These are phyloP conservation scores for Moringa oleifera DNA, from an alignment of 345 rosid genomes.

Conservation along the genomic window DNA sequence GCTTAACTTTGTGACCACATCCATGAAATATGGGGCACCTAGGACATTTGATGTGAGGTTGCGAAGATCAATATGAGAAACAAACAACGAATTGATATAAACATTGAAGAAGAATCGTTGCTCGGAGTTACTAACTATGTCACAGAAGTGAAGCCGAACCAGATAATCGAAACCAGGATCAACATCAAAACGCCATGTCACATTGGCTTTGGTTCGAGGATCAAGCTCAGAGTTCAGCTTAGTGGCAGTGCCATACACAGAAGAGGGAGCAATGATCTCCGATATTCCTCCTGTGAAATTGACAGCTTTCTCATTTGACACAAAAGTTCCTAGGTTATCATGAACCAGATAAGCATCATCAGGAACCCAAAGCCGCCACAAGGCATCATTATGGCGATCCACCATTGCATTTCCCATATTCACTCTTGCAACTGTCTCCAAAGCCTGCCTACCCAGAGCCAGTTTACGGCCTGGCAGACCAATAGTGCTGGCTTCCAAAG, in stretches of 20 bases:
- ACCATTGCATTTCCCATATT: slow-evolving; percentile 77
- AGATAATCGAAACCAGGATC: slow-evolving; percentile 66
- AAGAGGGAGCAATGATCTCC: slow-evolving; percentile 46
- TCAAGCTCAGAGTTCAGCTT: slow-evolving; percentile 21
- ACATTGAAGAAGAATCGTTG: slow-evolving; percentile 33
- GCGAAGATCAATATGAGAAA: slow-evolving; percentile 42
- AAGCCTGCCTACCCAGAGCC: slow-evolving; percentile 32
- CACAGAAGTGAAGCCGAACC: slow-evolving; percentile 76
- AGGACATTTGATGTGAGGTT: slow-evolving; percentile 18
- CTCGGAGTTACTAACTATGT: slow-evolving; percentile 26
- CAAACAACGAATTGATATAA: slow-evolving; percentile 49
- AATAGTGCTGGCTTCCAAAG: slow-evolving; percentile 32
- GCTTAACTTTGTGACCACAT: slow-evolving; percentile 39
- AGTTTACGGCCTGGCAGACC: slow-evolving; percentile 17
- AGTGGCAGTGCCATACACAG: slow-evolving; percentile 80
- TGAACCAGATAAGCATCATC: slow-evolving; percentile 44
- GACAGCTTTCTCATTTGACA: slow-evolving; percentile 40
- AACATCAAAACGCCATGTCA: slow-evolving; percentile 67
- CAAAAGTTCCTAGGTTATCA: slow-evolving; percentile 19
- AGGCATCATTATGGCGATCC: slow-evolving; percentile 39
- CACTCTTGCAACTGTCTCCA: slow-evolving; percentile 76
- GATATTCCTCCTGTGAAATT: slow-evolving; percentile 34
- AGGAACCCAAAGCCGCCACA: slow-evolving; percentile 76
- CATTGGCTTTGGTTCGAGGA: slow-evolving; percentile 34
- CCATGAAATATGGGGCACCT: slow-evolving; percentile 59